A percentile compares a stretch with the other conserved stretches of the same genome.
phyloP scores from a whole-genome alignment of 805 yeast species.

The Starmerella ratchasimensis region DNA sequence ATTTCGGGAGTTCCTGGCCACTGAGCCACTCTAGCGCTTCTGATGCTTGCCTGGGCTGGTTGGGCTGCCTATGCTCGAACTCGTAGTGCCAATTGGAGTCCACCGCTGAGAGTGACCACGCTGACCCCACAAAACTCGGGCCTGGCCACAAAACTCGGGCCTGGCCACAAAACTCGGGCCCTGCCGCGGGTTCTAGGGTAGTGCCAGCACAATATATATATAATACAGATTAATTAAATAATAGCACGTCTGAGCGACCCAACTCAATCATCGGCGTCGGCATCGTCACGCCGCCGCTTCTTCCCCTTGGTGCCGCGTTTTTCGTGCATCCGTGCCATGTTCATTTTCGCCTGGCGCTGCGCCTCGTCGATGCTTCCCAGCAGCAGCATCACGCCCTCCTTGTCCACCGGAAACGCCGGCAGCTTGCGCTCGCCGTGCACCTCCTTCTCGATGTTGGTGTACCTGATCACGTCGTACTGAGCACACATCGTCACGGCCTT shows the following conservation, averaged over 20 bases:
- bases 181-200: not conserved
- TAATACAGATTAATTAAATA: not conserved
- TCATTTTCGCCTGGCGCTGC: conserved; percentile 73
- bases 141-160: too few relatives aligned
- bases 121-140: too few relatives aligned
- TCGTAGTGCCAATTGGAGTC: too few relatives aligned
- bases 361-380: conserved; percentile 87
- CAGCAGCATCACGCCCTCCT: conserved; percentile 59
- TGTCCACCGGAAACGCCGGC: conserved; percentile 70
- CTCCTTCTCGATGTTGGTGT: conserved; percentile 77
- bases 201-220: not conserved
- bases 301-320: conserved; percentile 29
- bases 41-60: too few relatives aligned
- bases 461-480: conserved; percentile 84
- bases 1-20: too few relatives aligned
- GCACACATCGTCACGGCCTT: conserved; percentile 79
- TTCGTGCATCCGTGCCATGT: conserved; percentile 54
- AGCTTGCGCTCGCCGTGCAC: conserved; percentile 54
- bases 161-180: not conserved
- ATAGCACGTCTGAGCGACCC: too few relatives aligned
- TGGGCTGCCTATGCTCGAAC: too few relatives aligned
- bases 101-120: too few relatives aligned
- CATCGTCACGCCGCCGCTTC: conserved; percentile 32
- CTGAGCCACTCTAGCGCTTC: too few relatives aligned
- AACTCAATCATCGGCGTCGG: conserved; percentile 32